Evolutionary conservation across 2,329 filamentous ascomycete genomes (phyloP), one percentile per base, ranked within the genome.

Genomic region (Neofusicoccum laricinum): DNA sequence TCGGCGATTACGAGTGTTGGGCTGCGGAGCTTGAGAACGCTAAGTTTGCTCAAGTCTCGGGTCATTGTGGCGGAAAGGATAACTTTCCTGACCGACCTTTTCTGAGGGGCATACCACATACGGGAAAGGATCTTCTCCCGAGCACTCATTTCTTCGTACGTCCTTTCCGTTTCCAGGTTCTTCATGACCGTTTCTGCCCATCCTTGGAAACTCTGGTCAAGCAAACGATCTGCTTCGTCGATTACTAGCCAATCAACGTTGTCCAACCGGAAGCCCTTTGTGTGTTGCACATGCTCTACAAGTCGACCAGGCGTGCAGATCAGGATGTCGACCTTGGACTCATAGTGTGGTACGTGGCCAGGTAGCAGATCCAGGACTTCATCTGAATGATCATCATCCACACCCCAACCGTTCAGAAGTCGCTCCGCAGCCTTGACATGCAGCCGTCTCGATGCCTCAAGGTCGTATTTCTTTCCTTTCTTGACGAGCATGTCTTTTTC

Each of bases 31-130:
- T 85, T 89, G 41, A 98, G 77, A 0, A 87, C 88, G 63, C 86
- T 89, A 19, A 98, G 80, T 66, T 95, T 88, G 40, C 90, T 91
- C 53, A 97, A 80, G 72, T 98, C 93, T 64, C 88, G 85, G 1
- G 93, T 96, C 87, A 98, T 92, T 0, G 94, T 97, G 5, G 94
- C 95, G 74, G 92, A 97, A 2, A 97, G 84, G 61, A 98, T 85
- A 17, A 97, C 84, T 77, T 97, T 98, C 58, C 88, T 87, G 2
- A 95, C 81, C 69, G 72, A 55, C 69, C 79, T 68, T 69, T 78
- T 72, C 68, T 73, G 68, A 68, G 74, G 43, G 72, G 76, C 71
- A 74, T 78, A 68, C 72, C 78, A 68, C 75, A 77, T 65, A 43
- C 70, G 59, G 72, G 82, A 81, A 63, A 82, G 81, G 57, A 85